A percentile compares a stretch with the other conserved stretches of the same genome.
These are phyloP conservation scores for Salix exigua DNA, from an alignment of 345 rosid genomes.

Conservation along the genomic window DNA sequence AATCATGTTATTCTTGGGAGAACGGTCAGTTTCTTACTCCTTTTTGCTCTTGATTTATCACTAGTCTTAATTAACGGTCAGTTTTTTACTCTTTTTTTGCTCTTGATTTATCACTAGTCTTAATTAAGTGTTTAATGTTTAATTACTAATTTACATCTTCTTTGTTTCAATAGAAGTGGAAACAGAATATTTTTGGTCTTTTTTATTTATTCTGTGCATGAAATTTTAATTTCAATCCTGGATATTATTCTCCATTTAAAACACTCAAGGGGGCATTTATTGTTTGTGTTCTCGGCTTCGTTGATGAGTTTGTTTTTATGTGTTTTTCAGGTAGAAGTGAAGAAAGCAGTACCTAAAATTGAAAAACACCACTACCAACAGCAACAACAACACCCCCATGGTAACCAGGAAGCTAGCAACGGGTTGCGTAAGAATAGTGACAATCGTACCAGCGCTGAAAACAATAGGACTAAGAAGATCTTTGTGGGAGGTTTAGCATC, in stretches of 20 bases:
- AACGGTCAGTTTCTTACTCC: constrained; percentile 45
- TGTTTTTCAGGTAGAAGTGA: constrained; percentile 29
- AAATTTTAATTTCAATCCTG: background rate
- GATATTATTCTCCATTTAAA: background rate
- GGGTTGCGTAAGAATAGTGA: constrained; percentile 14
- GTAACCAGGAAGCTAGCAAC: constrained; percentile 11
- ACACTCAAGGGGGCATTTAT: background rate
- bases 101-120: background rate
- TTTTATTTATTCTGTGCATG: background rate
- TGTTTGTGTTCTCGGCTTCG: background rate
- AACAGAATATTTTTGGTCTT: background rate
- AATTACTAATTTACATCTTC: background rate
- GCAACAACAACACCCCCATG: constrained; percentile 10
- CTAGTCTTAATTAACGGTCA: constrained; percentile 35
- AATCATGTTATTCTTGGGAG: constrained; percentile 65
- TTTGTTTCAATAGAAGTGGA: background rate
- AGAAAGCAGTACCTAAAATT: constrained; percentile 27
- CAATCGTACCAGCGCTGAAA: constrained; percentile 17
- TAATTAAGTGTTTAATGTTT: background rate
- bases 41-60: background rate
- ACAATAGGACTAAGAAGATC: constrained; percentile 52
- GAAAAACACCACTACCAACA: constrained; percentile 36
- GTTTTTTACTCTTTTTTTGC: constrained; percentile 23
- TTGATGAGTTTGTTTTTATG: background rate
- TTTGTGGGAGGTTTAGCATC: constrained; percentile 85